A percentile compares a stretch with the other conserved stretches of the same genome.
Evolutionary conservation across 2,329 filamentous ascomycete genomes (phyloP).

Genomic region (Teratosphaeria nubilosa): DNA sequence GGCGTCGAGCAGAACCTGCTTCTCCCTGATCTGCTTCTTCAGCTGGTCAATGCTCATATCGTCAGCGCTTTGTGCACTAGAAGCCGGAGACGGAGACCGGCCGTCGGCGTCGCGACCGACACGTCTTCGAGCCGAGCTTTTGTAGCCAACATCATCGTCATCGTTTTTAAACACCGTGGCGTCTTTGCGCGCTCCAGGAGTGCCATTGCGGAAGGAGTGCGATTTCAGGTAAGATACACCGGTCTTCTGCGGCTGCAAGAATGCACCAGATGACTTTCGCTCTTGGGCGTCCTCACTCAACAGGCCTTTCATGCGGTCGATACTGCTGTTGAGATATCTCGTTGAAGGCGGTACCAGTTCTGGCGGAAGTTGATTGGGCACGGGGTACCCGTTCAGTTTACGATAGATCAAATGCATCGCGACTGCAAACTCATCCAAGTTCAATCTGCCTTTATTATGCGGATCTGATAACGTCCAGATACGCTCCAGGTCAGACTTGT

Average conservation of each 20-base stretch:
- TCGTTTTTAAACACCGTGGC: slow-evolving; percentile 96
- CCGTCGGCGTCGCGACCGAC: slow-evolving; percentile 51
- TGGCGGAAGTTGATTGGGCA: slow-evolving; percentile 76
- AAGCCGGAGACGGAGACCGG: slow-evolving; percentile 66
- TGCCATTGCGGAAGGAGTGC: slow-evolving; percentile 69
- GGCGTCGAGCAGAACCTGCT: slow-evolving; percentile 86
- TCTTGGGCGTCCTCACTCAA: slow-evolving; percentile 81
- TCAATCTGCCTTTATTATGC: slow-evolving; percentile 84
- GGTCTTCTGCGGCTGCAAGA: slow-evolving; percentile 86
- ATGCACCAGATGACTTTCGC: slow-evolving; percentile 79
- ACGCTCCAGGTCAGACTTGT: slow-evolving; percentile 78
- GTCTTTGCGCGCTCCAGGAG: slow-evolving; percentile 60
- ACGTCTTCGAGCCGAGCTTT: slow-evolving; percentile 83
- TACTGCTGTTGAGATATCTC: slow-evolving; percentile 82
- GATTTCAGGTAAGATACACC: slow-evolving; percentile 97
- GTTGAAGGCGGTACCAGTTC: slow-evolving; percentile 93
- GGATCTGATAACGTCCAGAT: slow-evolving; percentile 94
- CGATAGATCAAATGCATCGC: slow-evolving; percentile 99
- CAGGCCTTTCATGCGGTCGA: slow-evolving; percentile 84
- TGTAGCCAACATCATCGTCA: slow-evolving; percentile 74
- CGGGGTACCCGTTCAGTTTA: slow-evolving; percentile 88
- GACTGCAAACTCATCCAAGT: slow-evolving; percentile 95
- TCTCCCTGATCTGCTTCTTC: slow-evolving; percentile 85
- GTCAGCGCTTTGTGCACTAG: slow-evolving; percentile 58
- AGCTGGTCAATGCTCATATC: slow-evolving; percentile 80